Percentiles rank a stretch among this genome's conserved stretches.
phyloP scores from a whole-genome alignment of 2,329 filamentous ascomycete species.

The Plectosphaerella sp. region DNA sequence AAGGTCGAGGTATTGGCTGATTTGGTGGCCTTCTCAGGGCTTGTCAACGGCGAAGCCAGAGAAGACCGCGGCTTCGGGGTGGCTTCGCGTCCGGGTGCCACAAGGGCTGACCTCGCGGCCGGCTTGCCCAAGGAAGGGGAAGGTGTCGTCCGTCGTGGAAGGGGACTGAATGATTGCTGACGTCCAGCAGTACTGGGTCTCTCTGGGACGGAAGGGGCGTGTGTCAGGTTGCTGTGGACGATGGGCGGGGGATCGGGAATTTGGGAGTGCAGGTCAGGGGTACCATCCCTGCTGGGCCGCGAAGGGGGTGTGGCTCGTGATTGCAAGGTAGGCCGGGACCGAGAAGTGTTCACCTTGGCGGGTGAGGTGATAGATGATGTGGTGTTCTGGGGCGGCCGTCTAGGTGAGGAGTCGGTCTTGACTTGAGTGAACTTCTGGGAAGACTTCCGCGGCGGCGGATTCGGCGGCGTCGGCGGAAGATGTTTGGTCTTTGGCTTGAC shows the following conservation, averaged over 20 bases:
- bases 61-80: conserved; percentile 22
- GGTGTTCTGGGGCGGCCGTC: conserved; percentile 20
- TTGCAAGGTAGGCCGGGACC: too few species aligned
- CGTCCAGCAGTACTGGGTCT: background rate
- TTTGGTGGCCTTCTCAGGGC: background rate
- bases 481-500: conserved; percentile 36
- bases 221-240: conserved; percentile 58
- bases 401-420: conserved; percentile 12
- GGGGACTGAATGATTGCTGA: background rate
- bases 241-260: conserved; percentile 46
- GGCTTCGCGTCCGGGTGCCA: conserved; percentile 27
- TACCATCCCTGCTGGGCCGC: conserved; percentile 66
- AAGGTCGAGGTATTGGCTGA: conserved; percentile 56
- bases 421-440: conserved; percentile 47
- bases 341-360: conserved; percentile 20
- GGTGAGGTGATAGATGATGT: conserved; percentile 19
- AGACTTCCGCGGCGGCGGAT: conserved; percentile 57
- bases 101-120: too few species aligned
- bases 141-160: conserved; percentile 11
- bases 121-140: conserved; percentile 9
- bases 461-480: conserved; percentile 48
- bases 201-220: conserved; percentile 17
- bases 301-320: conserved; percentile 41
- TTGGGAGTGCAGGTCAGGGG: conserved; percentile 55
- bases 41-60: background rate